These are phyloP conservation scores for Plasmodium gaboni DNA, from an alignment of 169 alveolate species.

Conservation along the genomic window DNA sequence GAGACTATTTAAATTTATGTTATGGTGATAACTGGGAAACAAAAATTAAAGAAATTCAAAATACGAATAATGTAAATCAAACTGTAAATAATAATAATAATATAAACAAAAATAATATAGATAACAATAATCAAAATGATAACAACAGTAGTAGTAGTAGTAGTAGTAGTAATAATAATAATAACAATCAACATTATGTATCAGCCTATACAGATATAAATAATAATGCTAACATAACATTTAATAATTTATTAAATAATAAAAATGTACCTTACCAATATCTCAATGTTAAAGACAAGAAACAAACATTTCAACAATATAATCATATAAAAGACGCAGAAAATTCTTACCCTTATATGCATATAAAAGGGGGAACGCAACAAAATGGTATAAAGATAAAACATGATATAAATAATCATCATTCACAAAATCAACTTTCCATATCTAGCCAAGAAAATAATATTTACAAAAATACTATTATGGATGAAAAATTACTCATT, in stretches of 20 bases:
- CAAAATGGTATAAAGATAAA: not conserved
- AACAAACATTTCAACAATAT: too few relatives aligned
- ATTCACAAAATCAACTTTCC: not conserved
- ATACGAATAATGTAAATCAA: too few relatives aligned
- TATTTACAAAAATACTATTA: not conserved
- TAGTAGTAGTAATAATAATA: not conserved
- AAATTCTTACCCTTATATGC: not conserved
- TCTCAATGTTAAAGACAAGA: too few relatives aligned
- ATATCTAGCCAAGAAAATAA: not conserved
- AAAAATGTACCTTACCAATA: not conserved
- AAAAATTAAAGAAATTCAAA: not conserved
- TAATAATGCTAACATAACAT: not conserved
- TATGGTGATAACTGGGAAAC: conserved; percentile 43
- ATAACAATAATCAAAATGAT: not conserved
- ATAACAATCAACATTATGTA: not conserved
- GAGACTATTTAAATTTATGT: conserved; percentile 77
- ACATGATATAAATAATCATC: not conserved
- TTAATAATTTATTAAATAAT: not conserved
- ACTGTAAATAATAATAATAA: not conserved
- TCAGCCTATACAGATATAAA: not conserved
- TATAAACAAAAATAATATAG: not conserved
- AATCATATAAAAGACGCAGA: too few relatives aligned
- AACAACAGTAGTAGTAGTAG: not conserved
- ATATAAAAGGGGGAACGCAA: not conserved
- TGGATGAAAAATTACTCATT: not conserved